These are phyloP conservation scores for Petunia axillaris DNA, from an alignment of 257 asterid genomes.

Conservation along the genomic window DNA sequence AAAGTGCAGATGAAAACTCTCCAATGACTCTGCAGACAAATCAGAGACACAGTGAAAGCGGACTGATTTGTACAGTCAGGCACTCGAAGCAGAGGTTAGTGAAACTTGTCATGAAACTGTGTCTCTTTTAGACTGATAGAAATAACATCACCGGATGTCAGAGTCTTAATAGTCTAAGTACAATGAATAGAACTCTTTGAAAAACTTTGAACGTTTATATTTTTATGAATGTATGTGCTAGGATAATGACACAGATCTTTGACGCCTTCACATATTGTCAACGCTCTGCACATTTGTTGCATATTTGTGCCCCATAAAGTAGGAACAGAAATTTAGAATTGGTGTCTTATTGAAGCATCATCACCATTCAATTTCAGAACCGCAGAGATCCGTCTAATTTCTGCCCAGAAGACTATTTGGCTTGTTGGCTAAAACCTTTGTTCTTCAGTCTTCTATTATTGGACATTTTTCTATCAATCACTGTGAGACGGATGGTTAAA, in stretches of 20 bases:
- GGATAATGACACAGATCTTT: conserved; percentile 1
- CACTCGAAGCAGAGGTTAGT: no score
- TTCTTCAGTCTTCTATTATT: background rate
- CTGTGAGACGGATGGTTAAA: conserved; percentile 2
- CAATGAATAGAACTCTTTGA: no score
- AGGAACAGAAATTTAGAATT: background rate
- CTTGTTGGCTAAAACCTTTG: background rate
- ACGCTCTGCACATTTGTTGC: background rate
- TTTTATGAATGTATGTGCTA: background rate
- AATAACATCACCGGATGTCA: conserved; percentile 25
- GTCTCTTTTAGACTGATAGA: no score
- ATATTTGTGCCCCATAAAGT: background rate
- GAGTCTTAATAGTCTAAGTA: no score
- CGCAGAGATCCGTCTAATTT: conserved; percentile 14
- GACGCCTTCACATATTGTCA: background rate
- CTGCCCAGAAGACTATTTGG: background rate
- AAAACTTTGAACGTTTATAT: no score
- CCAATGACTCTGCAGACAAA: no score
- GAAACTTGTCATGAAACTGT: no score
- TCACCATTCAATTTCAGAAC: conserved; percentile 1
- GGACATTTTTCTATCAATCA: conserved; percentile 20
- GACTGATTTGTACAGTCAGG: no score
- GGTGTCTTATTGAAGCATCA: background rate
- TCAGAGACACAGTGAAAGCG: no score
- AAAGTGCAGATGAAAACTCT: no score